Evolutionary conservation across 495 filamentous ascomycete genomes (phyloP).

Genomic region (Podospora bellae-mahoneyi): DNA sequence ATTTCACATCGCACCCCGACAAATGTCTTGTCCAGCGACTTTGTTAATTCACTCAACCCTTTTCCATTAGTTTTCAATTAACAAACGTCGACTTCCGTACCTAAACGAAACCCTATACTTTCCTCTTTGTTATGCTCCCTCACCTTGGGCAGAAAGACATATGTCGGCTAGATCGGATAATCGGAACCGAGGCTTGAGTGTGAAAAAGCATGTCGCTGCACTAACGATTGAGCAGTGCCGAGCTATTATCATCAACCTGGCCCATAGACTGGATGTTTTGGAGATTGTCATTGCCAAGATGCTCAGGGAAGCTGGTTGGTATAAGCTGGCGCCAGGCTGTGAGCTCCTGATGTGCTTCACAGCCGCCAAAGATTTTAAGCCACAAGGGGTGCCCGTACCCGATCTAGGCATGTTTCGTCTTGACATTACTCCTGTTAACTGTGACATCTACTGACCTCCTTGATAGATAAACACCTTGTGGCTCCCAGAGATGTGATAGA

Average conservation of each 20-base stretch:
- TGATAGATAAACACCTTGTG: background rate
- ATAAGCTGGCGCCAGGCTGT: background rate
- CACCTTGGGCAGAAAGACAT: background rate
- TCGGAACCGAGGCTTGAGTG: background rate
- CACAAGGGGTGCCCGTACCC: background rate
- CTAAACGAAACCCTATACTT: background rate
- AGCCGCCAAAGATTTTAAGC: background rate
- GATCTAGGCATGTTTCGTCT: background rate
- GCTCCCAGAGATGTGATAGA: background rate
- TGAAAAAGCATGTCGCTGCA: background rate
- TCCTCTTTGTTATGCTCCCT: background rate
- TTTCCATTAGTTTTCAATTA: background rate
- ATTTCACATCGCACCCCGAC: background rate
- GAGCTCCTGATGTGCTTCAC: background rate
- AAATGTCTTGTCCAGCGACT: background rate
- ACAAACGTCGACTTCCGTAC: background rate
- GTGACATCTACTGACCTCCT: background rate
- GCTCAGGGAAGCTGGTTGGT: background rate
- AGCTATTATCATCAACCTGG: background rate
- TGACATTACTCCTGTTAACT: background rate
- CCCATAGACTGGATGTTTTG: background rate
- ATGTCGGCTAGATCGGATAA: background rate
- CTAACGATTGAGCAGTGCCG: background rate
- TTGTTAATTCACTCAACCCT: background rate
- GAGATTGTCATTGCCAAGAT: background rate